Percentiles rank a stretch among this genome's conserved stretches.
These are phyloP conservation scores for Parastagonospora nodorum DNA, from an alignment of 2,329 filamentous ascomycete species.

Conservation along the genomic window DNA sequence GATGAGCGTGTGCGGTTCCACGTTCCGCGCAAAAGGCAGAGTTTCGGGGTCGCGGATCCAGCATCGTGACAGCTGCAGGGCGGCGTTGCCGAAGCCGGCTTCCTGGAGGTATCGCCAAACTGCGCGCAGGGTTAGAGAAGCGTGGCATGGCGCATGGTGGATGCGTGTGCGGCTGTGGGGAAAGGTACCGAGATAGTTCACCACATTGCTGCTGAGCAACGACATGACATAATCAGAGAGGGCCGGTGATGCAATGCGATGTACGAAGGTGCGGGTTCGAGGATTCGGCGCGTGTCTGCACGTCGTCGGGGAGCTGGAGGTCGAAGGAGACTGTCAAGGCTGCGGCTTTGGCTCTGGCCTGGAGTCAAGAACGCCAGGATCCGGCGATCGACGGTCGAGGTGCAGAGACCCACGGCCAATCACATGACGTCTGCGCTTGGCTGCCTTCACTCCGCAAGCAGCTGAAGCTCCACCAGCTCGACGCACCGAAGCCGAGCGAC, in stretches of 20 bases:
- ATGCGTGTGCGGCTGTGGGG: constrained; percentile 2
- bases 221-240: constrained; percentile 48
- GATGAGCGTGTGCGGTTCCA: constrained; percentile 64
- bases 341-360: not conserved
- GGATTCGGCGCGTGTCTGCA: not conserved
- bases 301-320: not conserved
- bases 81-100: constrained; percentile 60
- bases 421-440: not conserved
- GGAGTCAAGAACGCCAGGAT: not conserved
- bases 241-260: not conserved
- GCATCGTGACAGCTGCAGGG: constrained; percentile 64
- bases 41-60: constrained; percentile 67
- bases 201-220: constrained; percentile 62
- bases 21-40: constrained; percentile 64
- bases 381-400: not conserved
- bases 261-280: not conserved
- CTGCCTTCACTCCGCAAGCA: not conserved
- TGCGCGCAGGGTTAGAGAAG: constrained; percentile 13
- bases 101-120: constrained; percentile 65
- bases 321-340: not conserved
- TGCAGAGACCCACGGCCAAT: not conserved
- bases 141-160: constrained; percentile 2
- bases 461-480: not conserved
- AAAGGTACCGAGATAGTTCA: constrained; percentile 63
- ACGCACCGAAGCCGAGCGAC: not conserved